Evolutionary conservation across 495 filamentous ascomycete genomes (phyloP), one percentile per base, ranked within the genome.

Genomic region (Aspergillus sclerotioniger): DNA sequence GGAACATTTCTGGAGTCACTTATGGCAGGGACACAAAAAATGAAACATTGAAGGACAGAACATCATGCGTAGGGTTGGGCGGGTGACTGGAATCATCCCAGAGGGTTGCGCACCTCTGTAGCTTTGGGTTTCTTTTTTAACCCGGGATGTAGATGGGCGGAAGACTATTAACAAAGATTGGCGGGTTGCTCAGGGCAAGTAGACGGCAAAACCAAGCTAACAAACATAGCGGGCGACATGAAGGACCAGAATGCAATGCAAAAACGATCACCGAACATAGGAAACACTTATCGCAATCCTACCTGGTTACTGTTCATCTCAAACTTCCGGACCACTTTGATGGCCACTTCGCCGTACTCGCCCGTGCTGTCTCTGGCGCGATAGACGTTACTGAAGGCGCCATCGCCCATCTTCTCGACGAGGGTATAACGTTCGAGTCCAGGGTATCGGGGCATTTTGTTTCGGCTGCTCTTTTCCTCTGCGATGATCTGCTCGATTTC

Each of bases 231-330:
- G 25, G 25, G 25, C 25, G 25, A 25, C 25, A 54, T 35, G 53
- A 65, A 35, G 41, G 50, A 62, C 55, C 19, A 43, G 44, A 58
- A 65, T 57, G 29, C 45, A 62, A 58, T 63, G 37, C 33, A 67
- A 52, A 61, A 31, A 62, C 53, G 59, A 59, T 43, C 51, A n/a
- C 52, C 61, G 45, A 53, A 25, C 37, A 32, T 25, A 54, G 44
- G 59, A 65, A 65, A 59, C 52, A 54, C 63, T 64, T 53, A 63
- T 41, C 37, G 68, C 65, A 58, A 64, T 72, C 76, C 71, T 83
- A 98, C 94, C 91, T 98, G 94, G 77, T 83, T 91, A 51, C 86
- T 90, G 71, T 96, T 98, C 89, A 98, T 96, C 76, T 98, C 95
- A 67, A 89, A 98, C 75, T 98, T 98, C 56, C 94, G 87, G 54